Conservation (phyloP, 192 early-diverging fungal species). For the Bifiguratus adelaidae region DNA sequence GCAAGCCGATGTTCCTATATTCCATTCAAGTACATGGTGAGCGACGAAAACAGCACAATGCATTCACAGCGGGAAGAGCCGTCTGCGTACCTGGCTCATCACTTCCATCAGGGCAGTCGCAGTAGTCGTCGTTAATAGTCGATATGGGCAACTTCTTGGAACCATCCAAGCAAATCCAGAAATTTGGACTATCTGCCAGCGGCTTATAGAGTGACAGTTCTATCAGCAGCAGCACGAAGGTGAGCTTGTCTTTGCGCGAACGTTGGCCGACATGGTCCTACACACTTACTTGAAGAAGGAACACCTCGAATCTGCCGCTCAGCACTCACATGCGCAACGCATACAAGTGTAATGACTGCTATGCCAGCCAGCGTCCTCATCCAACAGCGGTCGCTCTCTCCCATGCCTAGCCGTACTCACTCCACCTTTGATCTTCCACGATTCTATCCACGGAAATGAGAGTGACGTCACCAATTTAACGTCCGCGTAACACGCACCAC, state of each 20-base stretch:
- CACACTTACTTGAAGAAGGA: neutral
- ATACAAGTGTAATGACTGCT: neutral
- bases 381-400: neutral
- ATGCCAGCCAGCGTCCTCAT: neutral
- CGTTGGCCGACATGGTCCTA: neutral
- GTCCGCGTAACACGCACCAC: no score
- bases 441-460: neutral
- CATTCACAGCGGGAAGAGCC: neutral
- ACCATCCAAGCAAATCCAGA: slow-evolving; percentile 68
- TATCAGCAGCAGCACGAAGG: neutral
- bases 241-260: neutral
- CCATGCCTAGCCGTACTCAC: neutral
- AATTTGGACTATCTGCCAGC: slow-evolving; percentile 5
- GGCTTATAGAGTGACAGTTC: slow-evolving; percentile 9
- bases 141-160: slow-evolving; percentile 52
- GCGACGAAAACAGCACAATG: neutral
- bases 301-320: neutral
- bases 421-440: neutral
- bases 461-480: neutral
- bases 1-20: slow-evolving; percentile 85
- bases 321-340: neutral
- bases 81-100: slow-evolving; percentile 76
- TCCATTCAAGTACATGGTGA: neutral
- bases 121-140: slow-evolving; percentile 93
- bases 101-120: slow-evolving; percentile 89